phyloP scores from a whole-genome alignment of 1,139 yeast genomes.

The Pichia norvegensis region DNA sequence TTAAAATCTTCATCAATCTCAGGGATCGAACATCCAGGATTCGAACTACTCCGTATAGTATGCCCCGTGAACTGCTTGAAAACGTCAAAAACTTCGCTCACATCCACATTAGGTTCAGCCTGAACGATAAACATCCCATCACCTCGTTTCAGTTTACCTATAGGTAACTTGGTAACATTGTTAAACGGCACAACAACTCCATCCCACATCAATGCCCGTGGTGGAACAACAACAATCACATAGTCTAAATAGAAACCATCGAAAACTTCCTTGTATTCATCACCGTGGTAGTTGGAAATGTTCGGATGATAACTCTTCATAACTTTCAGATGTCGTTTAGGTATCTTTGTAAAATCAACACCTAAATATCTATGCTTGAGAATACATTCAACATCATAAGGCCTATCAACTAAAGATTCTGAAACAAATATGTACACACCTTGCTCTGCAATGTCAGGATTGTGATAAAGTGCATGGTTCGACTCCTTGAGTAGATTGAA shows the following conservation, averaged over 20 bases:
- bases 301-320: slow-evolving; percentile 14
- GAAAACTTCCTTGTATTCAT: slow-evolving; percentile 34
- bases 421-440: slow-evolving; percentile 74
- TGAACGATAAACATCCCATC: slow-evolving; percentile 63
- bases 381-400: slow-evolving; percentile 31
- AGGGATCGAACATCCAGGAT: slow-evolving; percentile 64
- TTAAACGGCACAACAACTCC: slow-evolving; percentile 64
- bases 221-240: slow-evolving; percentile 67
- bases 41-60: slow-evolving; percentile 43
- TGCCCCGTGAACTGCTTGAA: slow-evolving; percentile 50
- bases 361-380: slow-evolving; percentile 28
- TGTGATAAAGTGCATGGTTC: slow-evolving; percentile 72
- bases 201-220: slow-evolving; percentile 87
- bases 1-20: slow-evolving; percentile 70
- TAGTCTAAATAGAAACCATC: slow-evolving; percentile 36
- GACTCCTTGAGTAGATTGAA: slow-evolving; percentile 52
- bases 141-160: slow-evolving; percentile 52
- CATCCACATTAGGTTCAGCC: slow-evolving; percentile 43
- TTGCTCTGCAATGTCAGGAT: slow-evolving; percentile 47
- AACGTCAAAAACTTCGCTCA: slow-evolving; percentile 39
- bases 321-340: slow-evolving; percentile 25
- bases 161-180: slow-evolving; percentile 23
- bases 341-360: slow-evolving; percentile 26
- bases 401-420: slow-evolving; percentile 40
- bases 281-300: slow-evolving; percentile 12